These are phyloP conservation scores for Erysimum cheiri DNA, from an alignment of 441 rosid genomes.

Conservation along the genomic window DNA sequence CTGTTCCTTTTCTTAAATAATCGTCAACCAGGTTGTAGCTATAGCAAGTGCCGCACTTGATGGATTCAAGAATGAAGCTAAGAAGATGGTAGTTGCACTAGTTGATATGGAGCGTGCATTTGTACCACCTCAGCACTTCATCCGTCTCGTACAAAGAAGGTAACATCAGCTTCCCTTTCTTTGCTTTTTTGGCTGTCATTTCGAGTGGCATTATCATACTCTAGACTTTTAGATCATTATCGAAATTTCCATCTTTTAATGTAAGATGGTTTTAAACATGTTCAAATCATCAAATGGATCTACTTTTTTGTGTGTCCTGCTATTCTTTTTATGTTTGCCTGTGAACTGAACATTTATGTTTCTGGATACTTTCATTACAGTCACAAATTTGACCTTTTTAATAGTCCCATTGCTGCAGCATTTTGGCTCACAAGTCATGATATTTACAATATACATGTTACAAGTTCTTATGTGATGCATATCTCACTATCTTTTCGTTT, in stretches of 20 bases:
- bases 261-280: not conserved
- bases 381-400: conserved; percentile 8
- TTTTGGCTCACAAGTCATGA: conserved; percentile 18
- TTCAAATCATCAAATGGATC: conserved; percentile 20
- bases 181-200: conserved; percentile 25
- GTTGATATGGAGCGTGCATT: conserved; percentile 89
- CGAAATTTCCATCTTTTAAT: not conserved
- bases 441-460: conserved; percentile 10
- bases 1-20: conserved; percentile 16
- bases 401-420: conserved; percentile 19
- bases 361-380: not conserved
- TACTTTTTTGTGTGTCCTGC: conserved; percentile 14
- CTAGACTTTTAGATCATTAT: conserved; percentile 10
- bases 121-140: conserved; percentile 86
- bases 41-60: conserved; percentile 74
- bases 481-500: not conserved
- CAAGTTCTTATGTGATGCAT: conserved; percentile 27
- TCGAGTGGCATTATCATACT: conserved; percentile 9
- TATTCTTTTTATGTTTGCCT: conserved; percentile 5
- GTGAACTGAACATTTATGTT: conserved; percentile 20
- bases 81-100: conserved; percentile 73
- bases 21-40: conserved; percentile 57
- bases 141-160: conserved; percentile 81
- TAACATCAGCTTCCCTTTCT: conserved; percentile 40
- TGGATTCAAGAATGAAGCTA: conserved; percentile 70